Percentiles rank a stretch among this genome's conserved stretches.
Evolutionary conservation across 495 filamentous ascomycete species (phyloP).

Genomic region (Xylaria acuta): DNA sequence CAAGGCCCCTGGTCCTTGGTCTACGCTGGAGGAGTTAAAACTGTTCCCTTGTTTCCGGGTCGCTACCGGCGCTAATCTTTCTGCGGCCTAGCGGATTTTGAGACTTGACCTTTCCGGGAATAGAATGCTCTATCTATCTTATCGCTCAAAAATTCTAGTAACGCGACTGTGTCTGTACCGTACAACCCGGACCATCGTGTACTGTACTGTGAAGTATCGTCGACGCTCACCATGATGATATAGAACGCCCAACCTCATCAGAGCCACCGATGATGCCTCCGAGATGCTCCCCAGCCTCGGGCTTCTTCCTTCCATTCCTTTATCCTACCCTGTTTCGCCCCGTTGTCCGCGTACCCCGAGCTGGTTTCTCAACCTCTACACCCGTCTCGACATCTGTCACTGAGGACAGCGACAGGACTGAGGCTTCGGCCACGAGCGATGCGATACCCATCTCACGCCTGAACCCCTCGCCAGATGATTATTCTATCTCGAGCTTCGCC

Average conservation of each 20-base stretch:
- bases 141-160: constrained; percentile 10
- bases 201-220: background rate
- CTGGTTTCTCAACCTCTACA: constrained; percentile 34
- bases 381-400: constrained; percentile 32
- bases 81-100: background rate
- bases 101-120: background rate
- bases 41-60: constrained; percentile 19
- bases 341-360: constrained; percentile 39
- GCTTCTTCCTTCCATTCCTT: constrained; percentile 67
- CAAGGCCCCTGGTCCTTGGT: constrained; percentile 24
- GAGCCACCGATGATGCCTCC: constrained; percentile 50
- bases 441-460: constrained; percentile 62
- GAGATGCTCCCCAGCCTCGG: constrained; percentile 48
- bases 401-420: constrained; percentile 42
- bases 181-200: background rate
- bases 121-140: constrained; percentile 12
- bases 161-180: background rate
- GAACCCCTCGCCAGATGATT: constrained; percentile 81
- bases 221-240: background rate
- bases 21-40: background rate
- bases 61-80: constrained; percentile 19
- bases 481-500: constrained; percentile 79
- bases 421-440: constrained; percentile 36
- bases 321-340: constrained; percentile 62
- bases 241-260: constrained; percentile 2